These are phyloP conservation scores for Scenedesmus sp. DNA, from an alignment of 163 green algal genomes.

Conservation along the genomic window DNA sequence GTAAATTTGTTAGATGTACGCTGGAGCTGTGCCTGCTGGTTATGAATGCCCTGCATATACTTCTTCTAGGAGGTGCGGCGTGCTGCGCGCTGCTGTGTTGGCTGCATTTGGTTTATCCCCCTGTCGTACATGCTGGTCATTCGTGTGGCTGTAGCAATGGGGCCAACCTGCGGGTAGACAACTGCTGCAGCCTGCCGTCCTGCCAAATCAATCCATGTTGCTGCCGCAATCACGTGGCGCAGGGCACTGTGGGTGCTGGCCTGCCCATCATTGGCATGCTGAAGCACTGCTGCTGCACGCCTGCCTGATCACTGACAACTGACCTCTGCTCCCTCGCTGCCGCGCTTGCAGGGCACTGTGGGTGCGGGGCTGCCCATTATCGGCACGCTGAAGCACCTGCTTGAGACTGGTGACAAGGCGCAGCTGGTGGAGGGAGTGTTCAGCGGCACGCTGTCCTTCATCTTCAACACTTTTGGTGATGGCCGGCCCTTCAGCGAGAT, in stretches of 20 bases:
- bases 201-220: too few species aligned
- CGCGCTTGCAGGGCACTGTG: conserved; percentile 75
- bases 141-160: too few species aligned
- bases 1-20: too few species aligned
- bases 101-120: too few species aligned
- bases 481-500: conserved; percentile 81
- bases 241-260: conserved; percentile 90
- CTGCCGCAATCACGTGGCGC: too few species aligned
- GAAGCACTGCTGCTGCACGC: conserved; percentile 65
- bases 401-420: conserved; percentile 93
- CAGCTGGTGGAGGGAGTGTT: conserved; percentile 96
- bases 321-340: neutral
- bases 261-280: conserved; percentile 96
- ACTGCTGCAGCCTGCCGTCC: too few species aligned
- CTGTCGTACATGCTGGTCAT: too few species aligned
- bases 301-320: neutral
- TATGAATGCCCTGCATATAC: too few species aligned
- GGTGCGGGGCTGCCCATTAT: conserved; percentile 96
- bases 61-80: too few species aligned
- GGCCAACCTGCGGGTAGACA: too few species aligned
- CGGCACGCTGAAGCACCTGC: conserved; percentile 92
- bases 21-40: too few species aligned
- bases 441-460: conserved; percentile 90
- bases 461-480: conserved; percentile 95
- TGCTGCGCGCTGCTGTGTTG: too few species aligned